Base-by-base conservation (phyloP, 169 alveolate species). In the Eimeria tenella region DNA sequence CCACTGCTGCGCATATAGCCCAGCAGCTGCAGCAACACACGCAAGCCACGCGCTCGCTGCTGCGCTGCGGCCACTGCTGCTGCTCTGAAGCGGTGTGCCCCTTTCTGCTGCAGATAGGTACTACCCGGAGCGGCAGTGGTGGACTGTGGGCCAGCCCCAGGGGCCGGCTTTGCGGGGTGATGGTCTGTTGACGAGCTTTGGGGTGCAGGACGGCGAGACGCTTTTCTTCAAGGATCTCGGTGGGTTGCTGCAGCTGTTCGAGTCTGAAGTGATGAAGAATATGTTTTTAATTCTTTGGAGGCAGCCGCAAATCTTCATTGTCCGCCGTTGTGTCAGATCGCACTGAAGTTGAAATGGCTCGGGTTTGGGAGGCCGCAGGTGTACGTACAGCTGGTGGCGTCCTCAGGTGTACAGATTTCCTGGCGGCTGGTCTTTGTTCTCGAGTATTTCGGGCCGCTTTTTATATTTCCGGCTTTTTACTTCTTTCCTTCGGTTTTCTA, bases 381-480 rank as follows among this genome's bases (percentile, higher is more conserved):
- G 42, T 31, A 31, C 42, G 42, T 31, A 31, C 42, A 31, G 42
- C 42, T 31, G 42, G 42, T 31, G 42, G 42, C 42, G 42, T 15
- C 11, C 9, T 17, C 93, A 93, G 95, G 95, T 5, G 95, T 90
- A 53, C 99, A 99, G 95, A 98, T 99, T 53, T 97, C 99, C 53
- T 99, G 99, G 99, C 97, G 99, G 93, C 93, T 98, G 93, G 99
- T 99, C 31, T 99, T 98, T 95, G 97, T 98, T 83, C 95, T 99
- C 82, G 99, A 99, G 96, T 99, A 99, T 95, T 95, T 98, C 56
- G 99, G 99, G 10, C 99, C 99, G 11, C 96, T 99, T 79, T 53
- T 98, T n/a, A 98, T 99, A 52, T 97, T 98, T 56, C 98, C 99
- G 0, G 58, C 97, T 75, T 96, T 99, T 86, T 98, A 98, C 95